Base-by-base conservation (phyloP, 805 yeast genomes). In the Saturnispora kantuleensis region DNA sequence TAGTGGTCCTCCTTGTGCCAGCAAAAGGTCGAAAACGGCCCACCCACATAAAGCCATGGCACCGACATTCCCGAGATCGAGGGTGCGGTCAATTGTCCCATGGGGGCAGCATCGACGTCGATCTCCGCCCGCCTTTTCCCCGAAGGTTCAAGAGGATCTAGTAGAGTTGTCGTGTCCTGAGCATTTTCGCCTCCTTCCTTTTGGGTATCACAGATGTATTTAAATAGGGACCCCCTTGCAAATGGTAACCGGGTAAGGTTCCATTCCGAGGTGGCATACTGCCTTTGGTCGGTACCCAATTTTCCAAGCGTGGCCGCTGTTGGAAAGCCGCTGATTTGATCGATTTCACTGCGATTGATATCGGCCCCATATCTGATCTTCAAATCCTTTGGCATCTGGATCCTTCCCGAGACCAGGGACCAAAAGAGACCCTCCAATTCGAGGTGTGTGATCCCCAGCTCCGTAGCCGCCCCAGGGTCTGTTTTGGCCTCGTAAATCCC, bases 1-100 rank as follows among this genome's bases (percentile, higher is more conserved):
- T 84, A 87, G 58, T 90, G 97, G 61, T 89, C 97, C 56, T 89
- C 97, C 47, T 84, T 82, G 60, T 90, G 97, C 96, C 97, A 90
- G 62, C 97, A 89, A 58, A 90, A 90, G 1, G 97, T 86, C 2
- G 95, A 83, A 55, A 87, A 79, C 41, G 86, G 69, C 42, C 94
- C 85, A 0, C 97, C 97, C 12, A 89, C 77, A 56, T 89, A 89
- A 3, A 88, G 73, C 97, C 97, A 89, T 0, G 97, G 97, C 15
- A 84, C 74, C 0, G 97, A 88, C 87, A 89, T 89, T 1, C 97
- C 97, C 0, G 95, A 81, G 2, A 90, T 83, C 12, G 15, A 31
- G 2, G 31, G 34, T 8, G 40, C 31, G 9, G 32, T 35, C n/a
- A 42, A 21, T 10, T 6, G 21, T n/a, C 41, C 39, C 4, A 35